A percentile compares a stretch with the other conserved stretches of the same genome.
Conservation (phyloP, 176 grass and related monocot genomes). For the Elaeis guineensis region DNA sequence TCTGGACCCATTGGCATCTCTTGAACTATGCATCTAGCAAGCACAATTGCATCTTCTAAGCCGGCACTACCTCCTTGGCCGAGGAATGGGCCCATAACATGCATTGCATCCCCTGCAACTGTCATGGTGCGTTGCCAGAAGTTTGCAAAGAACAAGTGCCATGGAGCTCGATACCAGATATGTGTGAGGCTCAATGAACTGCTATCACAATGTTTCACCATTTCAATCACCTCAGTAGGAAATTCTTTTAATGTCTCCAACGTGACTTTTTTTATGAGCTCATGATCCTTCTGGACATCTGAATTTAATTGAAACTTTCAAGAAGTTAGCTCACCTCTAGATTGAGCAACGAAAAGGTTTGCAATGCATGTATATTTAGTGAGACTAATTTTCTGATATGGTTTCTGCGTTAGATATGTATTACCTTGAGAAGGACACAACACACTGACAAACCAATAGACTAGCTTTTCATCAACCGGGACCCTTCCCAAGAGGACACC, state of each 20-base stretch:
- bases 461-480: constrained; percentile 21
- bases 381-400: no score
- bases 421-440: constrained; percentile 7
- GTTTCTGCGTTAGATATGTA: not conserved
- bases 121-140: constrained; percentile 29
- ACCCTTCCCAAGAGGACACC: constrained; percentile 9
- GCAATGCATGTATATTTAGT: no score
- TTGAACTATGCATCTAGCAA: constrained; percentile 26
- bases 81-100: constrained; percentile 40
- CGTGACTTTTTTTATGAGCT: constrained; percentile 1
- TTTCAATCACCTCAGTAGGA: constrained; percentile 18
- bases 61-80: constrained; percentile 40
- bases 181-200: constrained; percentile 18
- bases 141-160: constrained; percentile 19
- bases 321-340: not conserved
- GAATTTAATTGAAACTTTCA: not conserved
- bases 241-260: constrained; percentile 8
- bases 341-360: no score
- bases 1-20: not conserved
- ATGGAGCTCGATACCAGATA: constrained; percentile 28
- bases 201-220: constrained; percentile 20
- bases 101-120: constrained; percentile 53
- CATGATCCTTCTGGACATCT: not conserved
- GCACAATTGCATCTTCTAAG: constrained; percentile 36
- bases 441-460: constrained; percentile 7